phyloP scores from a whole-genome alignment of 306 rosid species.

The Cajanus cajan region DNA sequence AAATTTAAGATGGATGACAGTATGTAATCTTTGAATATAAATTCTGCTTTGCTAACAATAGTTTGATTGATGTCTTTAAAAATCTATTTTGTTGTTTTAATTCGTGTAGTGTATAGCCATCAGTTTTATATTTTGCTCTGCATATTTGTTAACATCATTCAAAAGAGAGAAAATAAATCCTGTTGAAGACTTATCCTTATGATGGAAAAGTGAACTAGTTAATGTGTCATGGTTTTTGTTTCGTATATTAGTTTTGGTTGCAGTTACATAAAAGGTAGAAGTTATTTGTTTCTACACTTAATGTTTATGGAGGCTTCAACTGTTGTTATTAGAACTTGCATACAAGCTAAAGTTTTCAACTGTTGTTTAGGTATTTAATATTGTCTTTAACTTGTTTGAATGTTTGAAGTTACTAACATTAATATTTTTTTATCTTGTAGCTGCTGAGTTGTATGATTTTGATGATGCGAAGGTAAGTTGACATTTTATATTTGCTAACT shows the following conservation, averaged over 20 bases:
- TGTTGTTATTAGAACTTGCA: not conserved
- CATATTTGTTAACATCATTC: not conserved
- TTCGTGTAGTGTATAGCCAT: not conserved
- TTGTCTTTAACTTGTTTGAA: not conserved
- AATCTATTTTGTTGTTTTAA: conserved; percentile 8
- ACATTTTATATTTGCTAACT: not conserved
- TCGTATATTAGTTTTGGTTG: not conserved
- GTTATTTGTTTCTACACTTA: not conserved
- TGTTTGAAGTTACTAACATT: conserved; percentile 29
- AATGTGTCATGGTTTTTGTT: not conserved
- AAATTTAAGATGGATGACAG: conserved; percentile 99
- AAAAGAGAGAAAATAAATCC: conserved; percentile 2
- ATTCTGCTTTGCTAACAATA: not conserved
- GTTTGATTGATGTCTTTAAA: not conserved
- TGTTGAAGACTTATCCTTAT: not conserved
- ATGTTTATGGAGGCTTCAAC: not conserved
- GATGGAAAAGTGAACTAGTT: not conserved
- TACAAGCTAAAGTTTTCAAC: not conserved
- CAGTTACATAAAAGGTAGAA: not conserved
- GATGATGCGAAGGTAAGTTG: conserved; percentile 84
- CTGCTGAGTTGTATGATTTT: conserved; percentile 94
- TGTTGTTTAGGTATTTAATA: not conserved
- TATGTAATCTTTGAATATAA: conserved; percentile 36
- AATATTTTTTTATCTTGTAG: conserved; percentile 48
- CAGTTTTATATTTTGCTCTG: not conserved